Conservation (phyloP, 768 basidiomycete genomes). For the Phylloporus rhodoxanthus region DNA sequence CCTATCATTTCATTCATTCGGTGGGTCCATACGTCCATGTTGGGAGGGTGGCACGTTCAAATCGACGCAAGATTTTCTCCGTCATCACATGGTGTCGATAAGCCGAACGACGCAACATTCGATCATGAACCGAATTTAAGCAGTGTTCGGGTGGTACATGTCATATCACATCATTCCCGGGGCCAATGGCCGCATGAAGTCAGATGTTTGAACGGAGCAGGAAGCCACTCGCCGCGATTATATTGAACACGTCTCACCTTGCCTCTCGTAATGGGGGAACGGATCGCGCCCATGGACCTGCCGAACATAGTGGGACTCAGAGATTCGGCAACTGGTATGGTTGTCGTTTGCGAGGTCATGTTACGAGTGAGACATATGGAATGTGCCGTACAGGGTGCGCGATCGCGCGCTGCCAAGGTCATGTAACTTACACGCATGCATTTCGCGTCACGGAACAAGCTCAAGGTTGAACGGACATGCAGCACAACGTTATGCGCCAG, state of each 20-base stretch:
- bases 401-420: not conserved
- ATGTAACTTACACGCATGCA: too few relatives aligned
- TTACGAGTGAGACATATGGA: not conserved
- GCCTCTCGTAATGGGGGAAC: not conserved
- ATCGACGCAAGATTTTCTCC: not conserved
- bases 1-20: too few relatives aligned
- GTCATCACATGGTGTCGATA: not conserved
- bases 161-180: too few relatives aligned
- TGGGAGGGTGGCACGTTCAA: not conserved
- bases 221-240: not conserved
- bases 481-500: not conserved
- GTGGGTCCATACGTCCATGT: not conserved
- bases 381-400: not conserved
- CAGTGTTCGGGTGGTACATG: too few relatives aligned
- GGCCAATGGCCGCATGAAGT: too few relatives aligned
- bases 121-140: not conserved
- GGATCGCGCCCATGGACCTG: not conserved
- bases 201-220: too few relatives aligned
- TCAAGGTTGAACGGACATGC: not conserved
- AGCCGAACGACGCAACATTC: not conserved
- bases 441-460: too few relatives aligned
- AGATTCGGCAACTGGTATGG: not conserved
- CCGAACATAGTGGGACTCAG: not conserved
- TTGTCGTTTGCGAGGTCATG: not conserved
- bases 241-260: not conserved